Conservation (phyloP, 176 grass and related monocot species). For the Secale cereale region DNA sequence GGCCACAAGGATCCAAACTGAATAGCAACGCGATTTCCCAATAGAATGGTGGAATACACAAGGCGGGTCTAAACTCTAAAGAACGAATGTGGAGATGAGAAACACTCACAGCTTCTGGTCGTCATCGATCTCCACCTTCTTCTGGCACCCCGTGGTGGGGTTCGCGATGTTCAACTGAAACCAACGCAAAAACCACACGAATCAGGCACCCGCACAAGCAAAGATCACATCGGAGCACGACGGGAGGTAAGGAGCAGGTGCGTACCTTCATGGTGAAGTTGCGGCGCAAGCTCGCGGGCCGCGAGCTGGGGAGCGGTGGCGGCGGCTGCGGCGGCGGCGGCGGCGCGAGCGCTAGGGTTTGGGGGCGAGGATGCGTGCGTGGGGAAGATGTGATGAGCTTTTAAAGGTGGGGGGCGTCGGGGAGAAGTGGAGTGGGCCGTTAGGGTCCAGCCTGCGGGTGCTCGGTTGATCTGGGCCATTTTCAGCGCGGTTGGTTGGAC, state of each 20-base stretch:
- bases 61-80: not conserved
- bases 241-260: not conserved
- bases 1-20: not conserved
- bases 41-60: not conserved
- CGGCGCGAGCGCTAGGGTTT: slow-evolving; percentile 51
- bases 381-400: not conserved
- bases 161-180: slow-evolving; percentile 90
- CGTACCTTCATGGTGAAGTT: slow-evolving; percentile 52
- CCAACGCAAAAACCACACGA: not conserved
- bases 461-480: slow-evolving; percentile 12
- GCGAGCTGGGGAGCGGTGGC: slow-evolving; percentile 21
- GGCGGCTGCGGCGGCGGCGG: slow-evolving; percentile 20
- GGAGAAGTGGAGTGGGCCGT: not conserved
- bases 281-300: slow-evolving; percentile 29
- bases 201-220: not conserved
- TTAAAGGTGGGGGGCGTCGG: slow-evolving; percentile 8
- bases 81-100: not conserved
- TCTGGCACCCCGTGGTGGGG: slow-evolving; percentile 94
- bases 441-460: not conserved
- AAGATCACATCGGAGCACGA: not conserved
- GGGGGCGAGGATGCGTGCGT: not conserved
- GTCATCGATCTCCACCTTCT: slow-evolving; percentile 93
- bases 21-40: not conserved
- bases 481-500: not conserved
- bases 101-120: slow-evolving; percentile 97